These are phyloP conservation scores for Theileria parva DNA, from an alignment of 169 alveolate species.

Conservation along the genomic window DNA sequence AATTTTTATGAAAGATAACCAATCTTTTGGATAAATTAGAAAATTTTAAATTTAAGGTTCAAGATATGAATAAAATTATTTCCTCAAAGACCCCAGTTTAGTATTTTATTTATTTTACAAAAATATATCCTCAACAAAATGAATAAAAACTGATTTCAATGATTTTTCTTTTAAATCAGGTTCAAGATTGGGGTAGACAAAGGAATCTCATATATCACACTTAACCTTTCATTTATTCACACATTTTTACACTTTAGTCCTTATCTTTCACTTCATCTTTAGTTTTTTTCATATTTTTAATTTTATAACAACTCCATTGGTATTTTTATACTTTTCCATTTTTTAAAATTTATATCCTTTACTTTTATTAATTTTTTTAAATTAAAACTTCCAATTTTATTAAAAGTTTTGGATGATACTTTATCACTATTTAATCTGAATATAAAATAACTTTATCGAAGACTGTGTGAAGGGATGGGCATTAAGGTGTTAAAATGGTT, in stretches of 20 bases:
- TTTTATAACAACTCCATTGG: not conserved
- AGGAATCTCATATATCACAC: not conserved
- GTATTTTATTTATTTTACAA: not conserved
- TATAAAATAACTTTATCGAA: not conserved
- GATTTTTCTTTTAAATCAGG: not conserved
- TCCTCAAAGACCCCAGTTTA: not conserved
- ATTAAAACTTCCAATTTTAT: not conserved
- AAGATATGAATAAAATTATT: not conserved
- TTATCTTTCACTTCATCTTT: not conserved
- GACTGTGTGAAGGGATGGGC: not conserved
- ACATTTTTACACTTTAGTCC: not conserved
- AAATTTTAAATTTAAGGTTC: not conserved
- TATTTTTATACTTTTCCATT: not conserved
- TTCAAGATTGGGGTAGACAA: not conserved
- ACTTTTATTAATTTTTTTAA: not conserved
- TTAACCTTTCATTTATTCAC: not conserved
- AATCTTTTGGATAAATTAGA: not conserved
- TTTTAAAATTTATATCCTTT: not conserved
- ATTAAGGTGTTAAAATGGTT: not conserved
- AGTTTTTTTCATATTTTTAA: no score
- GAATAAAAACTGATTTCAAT: not conserved
- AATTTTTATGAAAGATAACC: not conserved
- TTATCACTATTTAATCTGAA: not conserved
- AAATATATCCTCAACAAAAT: not conserved
- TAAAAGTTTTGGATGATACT: not conserved